Conservation (phyloP, 345 rosid species). For the Microthlaspi erraticum region DNA sequence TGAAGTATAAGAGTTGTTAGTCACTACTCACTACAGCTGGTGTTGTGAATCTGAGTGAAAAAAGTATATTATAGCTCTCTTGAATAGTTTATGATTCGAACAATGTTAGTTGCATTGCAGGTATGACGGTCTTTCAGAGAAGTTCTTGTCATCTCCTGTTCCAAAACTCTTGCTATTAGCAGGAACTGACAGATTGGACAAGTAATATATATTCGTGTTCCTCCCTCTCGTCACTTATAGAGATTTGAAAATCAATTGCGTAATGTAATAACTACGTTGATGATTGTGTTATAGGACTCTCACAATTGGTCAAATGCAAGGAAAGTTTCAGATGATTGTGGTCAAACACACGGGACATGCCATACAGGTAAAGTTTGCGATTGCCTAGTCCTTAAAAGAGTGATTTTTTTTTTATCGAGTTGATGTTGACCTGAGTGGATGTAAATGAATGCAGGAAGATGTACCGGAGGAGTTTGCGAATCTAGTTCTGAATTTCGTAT, state of each 20-base stretch:
- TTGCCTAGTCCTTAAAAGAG: background rate
- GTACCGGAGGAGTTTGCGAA: slow-evolving; percentile 88
- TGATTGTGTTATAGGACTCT: slow-evolving; percentile 58
- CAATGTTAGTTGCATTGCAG: slow-evolving; percentile 51
- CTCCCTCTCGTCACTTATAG: background rate
- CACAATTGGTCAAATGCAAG: slow-evolving; percentile 99
- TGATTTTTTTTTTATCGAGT: background rate
- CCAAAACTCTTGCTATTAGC: slow-evolving; percentile 91
- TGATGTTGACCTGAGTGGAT: background rate
- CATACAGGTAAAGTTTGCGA: slow-evolving; percentile 67
- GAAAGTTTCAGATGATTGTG: slow-evolving; percentile 96
- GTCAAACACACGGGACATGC: slow-evolving; percentile 97
- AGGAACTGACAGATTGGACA: slow-evolving; percentile 90
- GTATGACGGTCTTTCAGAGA: slow-evolving; percentile 96
- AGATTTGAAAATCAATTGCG: background rate
- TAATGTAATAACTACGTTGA: slow-evolving; percentile 4
- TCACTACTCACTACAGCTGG: background rate
- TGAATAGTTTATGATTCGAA: slow-evolving; percentile 2
- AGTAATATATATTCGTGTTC: slow-evolving; percentile 45
- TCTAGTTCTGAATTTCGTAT: slow-evolving; percentile 64
- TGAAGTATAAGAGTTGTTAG: background rate
- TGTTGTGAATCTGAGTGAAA: background rate
- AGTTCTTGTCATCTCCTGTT: slow-evolving; percentile 78
- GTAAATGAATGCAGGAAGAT: slow-evolving; percentile 68
- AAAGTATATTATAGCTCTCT: background rate